A percentile compares a stretch with the other conserved stretches of the same genome.
These are phyloP conservation scores for Botryotinia convoluta DNA, from an alignment of 2,329 filamentous ascomycete species.

Conservation along the genomic window DNA sequence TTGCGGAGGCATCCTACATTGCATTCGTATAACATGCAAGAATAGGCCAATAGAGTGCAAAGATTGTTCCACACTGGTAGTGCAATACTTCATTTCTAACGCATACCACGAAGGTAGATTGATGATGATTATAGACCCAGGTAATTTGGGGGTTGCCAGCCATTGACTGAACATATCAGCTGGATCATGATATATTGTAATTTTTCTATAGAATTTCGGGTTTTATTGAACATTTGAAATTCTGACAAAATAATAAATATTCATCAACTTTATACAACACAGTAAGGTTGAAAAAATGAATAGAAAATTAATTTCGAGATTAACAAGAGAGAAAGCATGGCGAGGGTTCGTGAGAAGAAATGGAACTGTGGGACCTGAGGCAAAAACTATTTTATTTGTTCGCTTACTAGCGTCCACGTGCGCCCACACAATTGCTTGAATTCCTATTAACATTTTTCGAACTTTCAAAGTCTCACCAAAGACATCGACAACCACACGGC, in stretches of 20 bases:
- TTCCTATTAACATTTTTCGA: slow-evolving; percentile 5
- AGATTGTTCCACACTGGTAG: not conserved
- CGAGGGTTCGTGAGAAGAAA: not conserved
- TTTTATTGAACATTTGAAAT: not conserved
- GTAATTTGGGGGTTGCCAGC: not conserved
- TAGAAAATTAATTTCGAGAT: not conserved
- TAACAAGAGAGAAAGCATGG: no score
- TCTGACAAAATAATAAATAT: not conserved
- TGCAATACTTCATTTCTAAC: not conserved
- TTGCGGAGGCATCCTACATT: not conserved
- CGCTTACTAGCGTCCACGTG: slow-evolving; percentile 17
- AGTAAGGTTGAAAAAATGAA: not conserved
- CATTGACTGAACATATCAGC: not conserved
- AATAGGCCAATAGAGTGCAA: not conserved
- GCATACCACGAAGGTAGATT: not conserved
- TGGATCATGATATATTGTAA: not conserved
- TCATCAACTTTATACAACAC: not conserved
- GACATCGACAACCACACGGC: slow-evolving; percentile 31
- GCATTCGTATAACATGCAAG: not conserved
- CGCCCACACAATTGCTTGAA: slow-evolving; percentile 10
- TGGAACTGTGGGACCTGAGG: not conserved
- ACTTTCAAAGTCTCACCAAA: not conserved
- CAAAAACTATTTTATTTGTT: slow-evolving; percentile 7
- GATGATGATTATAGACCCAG: not conserved
- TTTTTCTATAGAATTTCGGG: not conserved